Percentiles rank a stretch among this genome's conserved stretches.
Conservation (phyloP, 176 grass and related monocot genomes). For the Dendrocalamus sinicus region DNA sequence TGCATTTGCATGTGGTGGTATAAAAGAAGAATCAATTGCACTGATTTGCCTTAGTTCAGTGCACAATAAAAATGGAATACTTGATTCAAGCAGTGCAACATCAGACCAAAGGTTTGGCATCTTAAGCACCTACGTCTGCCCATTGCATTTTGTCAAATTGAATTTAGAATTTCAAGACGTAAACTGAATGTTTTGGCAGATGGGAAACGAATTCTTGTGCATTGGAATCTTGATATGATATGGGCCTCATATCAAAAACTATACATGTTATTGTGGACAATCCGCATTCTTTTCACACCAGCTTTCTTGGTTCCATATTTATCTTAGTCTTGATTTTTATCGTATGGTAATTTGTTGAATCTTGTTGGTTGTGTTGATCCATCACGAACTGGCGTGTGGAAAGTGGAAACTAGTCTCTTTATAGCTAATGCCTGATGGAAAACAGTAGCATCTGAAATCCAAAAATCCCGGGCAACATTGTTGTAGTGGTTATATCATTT, state of each 20-base stretch:
- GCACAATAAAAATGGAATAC: conserved; percentile 77
- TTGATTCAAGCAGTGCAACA: conserved; percentile 51
- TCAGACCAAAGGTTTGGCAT: conserved; percentile 57
- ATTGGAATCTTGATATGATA: conserved; percentile 89
- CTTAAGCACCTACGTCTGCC: conserved; percentile 16
- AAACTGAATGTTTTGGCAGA: conserved; percentile 35
- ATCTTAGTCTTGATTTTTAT: conserved; percentile 13
- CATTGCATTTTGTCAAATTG: not conserved
- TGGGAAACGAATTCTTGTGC: conserved; percentile 76
- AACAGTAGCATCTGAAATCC: conserved; percentile 6
- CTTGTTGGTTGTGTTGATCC: conserved; percentile 18
- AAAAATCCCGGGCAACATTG: not conserved
- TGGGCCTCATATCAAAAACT: conserved; percentile 77
- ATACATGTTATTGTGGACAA: conserved; percentile 84
- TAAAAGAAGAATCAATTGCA: conserved; percentile 78
- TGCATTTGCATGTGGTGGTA: conserved; percentile 48
- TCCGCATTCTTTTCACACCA: conserved; percentile 23
- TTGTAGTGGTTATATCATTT: conserved; percentile 11
- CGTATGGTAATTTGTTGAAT: not conserved
- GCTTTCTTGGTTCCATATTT: conserved; percentile 30
- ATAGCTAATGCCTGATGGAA: conserved; percentile 14
- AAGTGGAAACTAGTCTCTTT: not conserved
- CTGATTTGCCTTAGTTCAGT: conserved; percentile 74
- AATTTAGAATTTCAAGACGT: not conserved
- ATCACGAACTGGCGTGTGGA: not conserved